A percentile compares a stretch with the other conserved stretches of the same genome.
Evolutionary conservation across 2,329 filamentous ascomycete species (phyloP).

Genomic region (Cryphonectria japonica): DNA sequence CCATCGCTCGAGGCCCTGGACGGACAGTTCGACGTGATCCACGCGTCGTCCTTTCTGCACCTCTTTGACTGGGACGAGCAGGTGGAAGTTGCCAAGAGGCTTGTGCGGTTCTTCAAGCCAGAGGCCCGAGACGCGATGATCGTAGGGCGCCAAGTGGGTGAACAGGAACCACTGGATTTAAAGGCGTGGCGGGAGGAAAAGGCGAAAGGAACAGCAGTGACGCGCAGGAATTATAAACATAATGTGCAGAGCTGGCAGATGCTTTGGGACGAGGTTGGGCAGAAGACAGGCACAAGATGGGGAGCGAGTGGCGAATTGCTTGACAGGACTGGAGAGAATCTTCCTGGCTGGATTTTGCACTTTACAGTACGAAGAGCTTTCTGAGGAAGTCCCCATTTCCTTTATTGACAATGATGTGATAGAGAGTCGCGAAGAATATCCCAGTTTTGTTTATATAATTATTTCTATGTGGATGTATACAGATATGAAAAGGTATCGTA

Average conservation of each 20-base stretch:
- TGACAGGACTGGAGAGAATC: not conserved
- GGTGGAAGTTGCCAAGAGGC: conserved; percentile 32
- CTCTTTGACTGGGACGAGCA: conserved; percentile 37
- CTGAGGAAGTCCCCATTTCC: not conserved
- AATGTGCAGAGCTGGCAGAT: conserved; percentile 45
- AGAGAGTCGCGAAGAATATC: too few species aligned
- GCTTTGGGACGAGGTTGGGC: conserved; percentile 47
- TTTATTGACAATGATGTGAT: too few species aligned
- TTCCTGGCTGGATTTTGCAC: not conserved
- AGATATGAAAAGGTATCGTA: not conserved
- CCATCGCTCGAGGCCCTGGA: conserved; percentile 30
- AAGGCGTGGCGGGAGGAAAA: conserved; percentile 20
- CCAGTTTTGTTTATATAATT: not conserved
- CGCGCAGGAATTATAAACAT: conserved; percentile 42
- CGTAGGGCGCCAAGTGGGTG: conserved; percentile 37
- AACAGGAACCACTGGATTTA: conserved; percentile 32
- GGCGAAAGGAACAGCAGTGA: conserved; percentile 22
- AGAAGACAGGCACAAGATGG: conserved; percentile 44
- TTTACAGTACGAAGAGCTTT: not conserved
- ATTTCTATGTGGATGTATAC: not conserved
- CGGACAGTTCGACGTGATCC: conserved; percentile 29
- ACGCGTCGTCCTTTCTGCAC: too few species aligned
- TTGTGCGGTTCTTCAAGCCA: conserved; percentile 35
- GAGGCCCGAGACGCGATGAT: conserved; percentile 32
- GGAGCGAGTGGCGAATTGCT: conserved; percentile 17